Percentiles rank a stretch among this genome's conserved stretches.
phyloP scores from a whole-genome alignment of 257 asterid genomes.

The Cynanchum wilfordii region DNA sequence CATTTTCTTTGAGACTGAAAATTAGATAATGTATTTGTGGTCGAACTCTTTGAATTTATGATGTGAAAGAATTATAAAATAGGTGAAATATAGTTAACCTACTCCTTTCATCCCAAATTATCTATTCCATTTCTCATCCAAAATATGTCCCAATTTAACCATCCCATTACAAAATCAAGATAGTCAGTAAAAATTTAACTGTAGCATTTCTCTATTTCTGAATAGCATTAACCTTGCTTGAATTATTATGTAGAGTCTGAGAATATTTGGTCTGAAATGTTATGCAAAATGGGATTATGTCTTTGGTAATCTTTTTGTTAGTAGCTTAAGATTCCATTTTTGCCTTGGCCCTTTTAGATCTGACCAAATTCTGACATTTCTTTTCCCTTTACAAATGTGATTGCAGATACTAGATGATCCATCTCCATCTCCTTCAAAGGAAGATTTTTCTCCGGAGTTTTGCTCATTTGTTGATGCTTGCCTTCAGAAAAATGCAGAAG shows the following conservation, averaged over 20 bases:
- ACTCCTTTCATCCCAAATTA: too few relatives aligned
- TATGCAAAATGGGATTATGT: not conserved
- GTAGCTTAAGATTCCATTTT: not conserved
- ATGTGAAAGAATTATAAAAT: too few relatives aligned
- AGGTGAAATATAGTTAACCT: too few relatives aligned
- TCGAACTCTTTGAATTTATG: too few relatives aligned
- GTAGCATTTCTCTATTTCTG: not conserved
- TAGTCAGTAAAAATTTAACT: not conserved
- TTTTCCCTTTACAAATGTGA: not conserved
- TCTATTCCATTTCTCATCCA: too few relatives aligned
- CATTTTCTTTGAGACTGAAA: not conserved
- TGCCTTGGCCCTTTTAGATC: not conserved
- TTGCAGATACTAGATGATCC: constrained; percentile 90
- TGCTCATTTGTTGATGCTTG: constrained; percentile 86
- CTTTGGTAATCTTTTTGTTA: not conserved
- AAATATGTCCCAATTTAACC: too few relatives aligned
- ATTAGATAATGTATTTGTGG: not conserved
- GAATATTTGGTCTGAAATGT: not conserved
- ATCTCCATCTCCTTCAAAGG: constrained; percentile 75
- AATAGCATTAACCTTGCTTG: not conserved
- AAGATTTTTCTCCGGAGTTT: constrained; percentile 70
- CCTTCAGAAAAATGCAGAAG: constrained; percentile 73
- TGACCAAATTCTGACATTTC: not conserved
- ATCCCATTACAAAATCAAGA: too few relatives aligned
- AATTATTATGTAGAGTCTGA: not conserved